Percentiles rank a stretch among this genome's conserved stretches.
Conservation (phyloP, 1,139 yeast species). For the Saccharomyces hybrid region DNA sequence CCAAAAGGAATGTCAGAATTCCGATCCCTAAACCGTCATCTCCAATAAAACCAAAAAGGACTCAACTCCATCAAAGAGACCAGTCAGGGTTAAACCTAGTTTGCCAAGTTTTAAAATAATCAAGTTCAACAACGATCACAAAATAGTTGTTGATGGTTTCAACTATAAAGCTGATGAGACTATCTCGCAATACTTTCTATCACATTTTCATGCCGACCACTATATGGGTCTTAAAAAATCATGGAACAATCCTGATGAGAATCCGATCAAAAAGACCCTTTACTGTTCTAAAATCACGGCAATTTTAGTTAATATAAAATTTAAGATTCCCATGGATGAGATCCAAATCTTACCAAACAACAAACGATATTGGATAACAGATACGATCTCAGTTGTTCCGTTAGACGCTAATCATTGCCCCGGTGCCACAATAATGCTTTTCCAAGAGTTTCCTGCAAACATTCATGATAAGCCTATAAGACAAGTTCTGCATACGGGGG, state of each 20-base stretch:
- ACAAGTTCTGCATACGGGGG: slow-evolving; percentile 75
- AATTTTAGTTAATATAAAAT: slow-evolving; percentile 44
- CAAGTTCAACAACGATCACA: slow-evolving; percentile 35
- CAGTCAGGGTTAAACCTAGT: slow-evolving; percentile 30
- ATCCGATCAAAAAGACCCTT: slow-evolving; percentile 44
- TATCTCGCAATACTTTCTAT: slow-evolving; percentile 49
- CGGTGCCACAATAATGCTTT: slow-evolving; percentile 77
- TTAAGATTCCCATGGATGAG: slow-evolving; percentile 45
- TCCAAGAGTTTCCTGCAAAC: slow-evolving; percentile 41
- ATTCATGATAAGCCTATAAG: slow-evolving; percentile 4
- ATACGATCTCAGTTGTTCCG: slow-evolving; percentile 51
- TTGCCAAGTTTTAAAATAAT: slow-evolving; percentile 53
- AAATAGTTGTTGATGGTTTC: slow-evolving; percentile 64
- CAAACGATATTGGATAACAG: slow-evolving; percentile 33
- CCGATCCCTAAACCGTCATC: slow-evolving; percentile 4
- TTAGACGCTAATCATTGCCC: slow-evolving; percentile 94
- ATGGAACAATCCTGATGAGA: slow-evolving; percentile 42
- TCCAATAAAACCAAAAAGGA: slow-evolving; percentile 2
- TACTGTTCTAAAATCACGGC: slow-evolving; percentile 70
- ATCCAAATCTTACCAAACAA: slow-evolving; percentile 44
- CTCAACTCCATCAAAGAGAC: slow-evolving; percentile 13
- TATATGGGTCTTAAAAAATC: slow-evolving; percentile 75
- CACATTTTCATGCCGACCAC: slow-evolving; percentile 92
- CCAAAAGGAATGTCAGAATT: background rate
- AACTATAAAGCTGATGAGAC: slow-evolving; percentile 39